Conservation (phyloP, 768 basidiomycete genomes). For the Naganishia friedmannii region DNA sequence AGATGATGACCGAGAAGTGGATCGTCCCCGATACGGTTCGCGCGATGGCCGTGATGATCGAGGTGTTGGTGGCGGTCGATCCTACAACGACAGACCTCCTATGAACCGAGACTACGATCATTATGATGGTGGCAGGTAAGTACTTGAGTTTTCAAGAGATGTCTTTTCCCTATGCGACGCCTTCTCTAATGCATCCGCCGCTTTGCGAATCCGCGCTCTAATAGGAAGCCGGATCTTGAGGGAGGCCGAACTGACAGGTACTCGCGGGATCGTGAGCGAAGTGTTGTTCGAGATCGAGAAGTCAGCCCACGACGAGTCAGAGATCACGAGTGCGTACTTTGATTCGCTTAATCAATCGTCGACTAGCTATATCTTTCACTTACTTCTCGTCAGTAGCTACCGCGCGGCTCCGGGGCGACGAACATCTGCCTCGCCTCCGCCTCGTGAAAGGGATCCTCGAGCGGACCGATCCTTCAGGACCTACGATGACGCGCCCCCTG, state of each 20-base stretch:
- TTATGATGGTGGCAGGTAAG: constrained; percentile 25
- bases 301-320: constrained; percentile 33
- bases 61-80: constrained; percentile 35
- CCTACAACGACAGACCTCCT: constrained; percentile 40
- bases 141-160: neutral
- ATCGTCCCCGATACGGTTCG: constrained; percentile 26
- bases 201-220: neutral
- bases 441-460: constrained; percentile 39
- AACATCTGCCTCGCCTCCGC: constrained; percentile 40
- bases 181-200: neutral
- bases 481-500: constrained; percentile 44
- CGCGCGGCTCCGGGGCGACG: constrained; percentile 35
- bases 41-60: constrained; percentile 38
- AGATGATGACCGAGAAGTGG: constrained; percentile 31
- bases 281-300: constrained; percentile 30
- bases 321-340: constrained; percentile 41
- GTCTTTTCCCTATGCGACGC: neutral
- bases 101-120: constrained; percentile 25
- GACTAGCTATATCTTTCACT: neutral
- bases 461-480: constrained; percentile 35
- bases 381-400: neutral
- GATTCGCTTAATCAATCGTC: neutral
- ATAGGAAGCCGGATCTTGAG: constrained; percentile 8
- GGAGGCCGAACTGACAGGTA: constrained; percentile 15
- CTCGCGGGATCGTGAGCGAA: constrained; percentile 15